These are phyloP conservation scores for Stachybotrys elegans DNA, from an alignment of 2,329 filamentous ascomycete species.

Conservation along the genomic window DNA sequence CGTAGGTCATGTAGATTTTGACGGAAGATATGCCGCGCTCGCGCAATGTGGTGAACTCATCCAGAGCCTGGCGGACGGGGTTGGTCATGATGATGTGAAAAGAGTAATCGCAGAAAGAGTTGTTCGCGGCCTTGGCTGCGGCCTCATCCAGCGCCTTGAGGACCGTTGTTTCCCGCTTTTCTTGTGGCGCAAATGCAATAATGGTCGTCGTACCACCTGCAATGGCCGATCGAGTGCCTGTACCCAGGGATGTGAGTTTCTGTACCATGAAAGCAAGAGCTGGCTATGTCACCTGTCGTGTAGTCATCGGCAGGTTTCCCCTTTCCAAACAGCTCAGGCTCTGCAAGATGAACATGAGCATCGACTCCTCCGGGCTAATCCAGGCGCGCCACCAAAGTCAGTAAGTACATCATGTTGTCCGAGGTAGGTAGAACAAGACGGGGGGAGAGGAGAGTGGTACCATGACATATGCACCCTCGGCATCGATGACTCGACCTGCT, in stretches of 20 bases:
- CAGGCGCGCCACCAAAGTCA: background rate
- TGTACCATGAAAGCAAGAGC: background rate
- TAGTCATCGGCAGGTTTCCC: background rate
- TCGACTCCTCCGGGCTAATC: background rate
- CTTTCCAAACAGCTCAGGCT: background rate
- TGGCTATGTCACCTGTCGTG: background rate
- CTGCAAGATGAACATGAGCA: background rate
- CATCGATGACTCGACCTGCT: background rate
- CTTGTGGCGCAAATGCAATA: conserved; percentile 51
- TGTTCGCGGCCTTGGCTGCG: conserved; percentile 35
- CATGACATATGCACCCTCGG: conserved; percentile 1
- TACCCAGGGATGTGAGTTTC: conserved; percentile 13
- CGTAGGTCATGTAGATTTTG: conserved; percentile 51
- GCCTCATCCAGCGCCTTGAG: conserved; percentile 41
- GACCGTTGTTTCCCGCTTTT: conserved; percentile 38
- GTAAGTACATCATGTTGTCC: too few species aligned
- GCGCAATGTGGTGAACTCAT: conserved; percentile 30
- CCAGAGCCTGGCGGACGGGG: conserved; percentile 33
- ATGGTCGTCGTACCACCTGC: conserved; percentile 56
- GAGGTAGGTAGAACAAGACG: background rate
- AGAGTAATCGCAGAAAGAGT: conserved; percentile 52
- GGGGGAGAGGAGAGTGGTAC: background rate
- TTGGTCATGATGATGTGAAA: conserved; percentile 49
- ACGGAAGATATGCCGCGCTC: conserved; percentile 39
- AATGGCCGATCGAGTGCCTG: conserved; percentile 48